Evolutionary conservation across 2,329 filamentous ascomycete genomes (phyloP), one percentile per base, ranked within the genome.

Genomic region (Alternaria brassicicola): DNA sequence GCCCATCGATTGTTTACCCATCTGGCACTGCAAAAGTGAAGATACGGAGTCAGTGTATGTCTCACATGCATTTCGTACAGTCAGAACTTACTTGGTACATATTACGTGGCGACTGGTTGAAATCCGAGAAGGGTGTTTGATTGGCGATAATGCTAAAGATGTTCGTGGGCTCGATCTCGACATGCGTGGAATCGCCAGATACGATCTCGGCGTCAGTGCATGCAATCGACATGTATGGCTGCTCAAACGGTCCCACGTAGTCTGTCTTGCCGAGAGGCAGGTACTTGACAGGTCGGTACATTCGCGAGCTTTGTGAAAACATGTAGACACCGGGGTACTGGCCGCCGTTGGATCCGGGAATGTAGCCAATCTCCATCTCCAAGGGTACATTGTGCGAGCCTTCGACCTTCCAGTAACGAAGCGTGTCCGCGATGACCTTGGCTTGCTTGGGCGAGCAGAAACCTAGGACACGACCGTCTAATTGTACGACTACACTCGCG

Each of bases 1-100:
- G 78, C 95, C 95, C 95, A 99, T 99, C 0, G 94, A 93, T 81
- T 99, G 95, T 78, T 99, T 99, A 81, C 92, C 93, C 95, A 73
- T 72, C 51, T 98, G 95, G 81, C 69, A 70, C 35, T 38, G 17
- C 5, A 21, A 21, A 3, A 8, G 35, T 12, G 17, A 15, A 38
- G 35, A 15, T 38, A 5, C 8, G 4, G 21, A 7, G 17, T 38
- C 35, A 38, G 35, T 21, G 1, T 21, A 21, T 38, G 9, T 21
- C 17, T 38, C 35, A 13, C 35, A 21, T 21, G 35, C 35, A 38
- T 7, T 38, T 38, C 3, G 17, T 12, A 21, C 4, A 3, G 17
- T 21, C 17, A 38, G 4, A 38, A 38, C 17, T 38, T 38, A 38
- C 35, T 17, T 62, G 92, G 77, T 98, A 99, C 94, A 98, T 98